Evolutionary conservation across 1,284 basidiomycete species (phyloP), one percentile per base, ranked within the genome.

Genomic region (Xerocomus cyaneibrunnescens): DNA sequence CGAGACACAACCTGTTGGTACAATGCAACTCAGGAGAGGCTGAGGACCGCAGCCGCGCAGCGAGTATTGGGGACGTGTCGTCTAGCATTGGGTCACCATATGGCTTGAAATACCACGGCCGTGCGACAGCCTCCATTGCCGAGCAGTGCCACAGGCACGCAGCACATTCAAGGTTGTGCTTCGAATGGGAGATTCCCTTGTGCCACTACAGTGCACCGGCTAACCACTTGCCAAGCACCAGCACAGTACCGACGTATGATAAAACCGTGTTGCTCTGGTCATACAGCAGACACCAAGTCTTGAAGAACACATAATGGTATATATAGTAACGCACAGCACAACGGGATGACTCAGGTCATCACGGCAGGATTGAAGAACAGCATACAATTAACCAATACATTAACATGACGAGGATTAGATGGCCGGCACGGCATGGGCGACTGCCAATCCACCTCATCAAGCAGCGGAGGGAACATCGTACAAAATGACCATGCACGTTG

Each of bases 401-500:
- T 46, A 59, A n/a, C n/a, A n/a, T n/a, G n/a, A n/a, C n/a, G n/a
- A n/a, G n/a, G n/a, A n/a, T n/a, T n/a, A n/a, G n/a, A n/a, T n/a
- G n/a, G n/a, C n/a, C n/a, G n/a, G n/a, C n/a, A n/a, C n/a, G n/a
- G n/a, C n/a, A n/a, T n/a, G n/a, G n/a, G n/a, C n/a, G n/a, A n/a
- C 4, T 31, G 3, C 14, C 30, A 4, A 16, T 31, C 28, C 13
- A 34, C 28, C 19, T 3, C 30, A 2, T 66, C 58, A 67, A 45
- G 53, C 49, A 45, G 51, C 19, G 19, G 60, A 23, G 31, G 68
- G 38, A 25, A 19, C 32, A 48, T 72, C 70, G 17, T 68, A 68
- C 70, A 78, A 70, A 14, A 84, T 46, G 17, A 76, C 64, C 75
- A 82, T 67, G 3, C 73, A 74, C 17, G 72, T 76, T 3, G 80